Evolutionary conservation across 768 basidiomycete species (phyloP), one percentile per base, ranked within the genome.

Genomic region (Melanogaster broomeanus): DNA sequence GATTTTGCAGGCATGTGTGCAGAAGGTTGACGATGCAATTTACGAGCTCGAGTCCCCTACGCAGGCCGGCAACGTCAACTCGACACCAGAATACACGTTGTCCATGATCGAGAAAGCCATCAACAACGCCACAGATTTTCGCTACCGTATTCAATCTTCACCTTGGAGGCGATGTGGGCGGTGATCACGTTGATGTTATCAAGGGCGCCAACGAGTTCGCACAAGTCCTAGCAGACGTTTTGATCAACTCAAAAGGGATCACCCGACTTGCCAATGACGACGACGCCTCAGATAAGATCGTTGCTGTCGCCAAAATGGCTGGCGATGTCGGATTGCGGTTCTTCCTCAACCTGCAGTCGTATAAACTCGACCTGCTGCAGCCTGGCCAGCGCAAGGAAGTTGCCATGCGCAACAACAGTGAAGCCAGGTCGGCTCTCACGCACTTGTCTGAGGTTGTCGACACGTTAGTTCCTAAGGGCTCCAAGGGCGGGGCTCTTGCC

Each of bases 81-180:
- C 96, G n/a, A 98, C 97, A 0, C 97, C 97, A 4, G 96, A 98
- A 67, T 98, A 98, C 68, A 96, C 94, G 1, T 76, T 98, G 16
- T 97, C 97, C 2, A 95, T 98, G 88, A 93, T 98, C 64, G 97
- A 99, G 70, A 98, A 98, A 73, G 88, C 93, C 2, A 74, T 88
- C 66, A 95, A 90, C 68, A 96, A 90, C 61, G 93, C 95, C 15
- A 98, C 86, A 42, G 96, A 99, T 63, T 98, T n/a, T 99, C 63
- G 97, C 96, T 10, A 90, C 89, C 16, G 79, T 93, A 51, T 98
- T 93, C 76, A 93, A 93, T 66, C 82, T 97, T 10, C 92, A 91
- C 71, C 81, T 98, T 19, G 81, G 85, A 53, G 87, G 87, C 21
- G 93, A 96, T 57, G 75, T 76, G 39, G 96, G 96, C 28, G 97